Percentiles rank a stretch among this genome's conserved stretches.
phyloP scores from a whole-genome alignment of 2,329 filamentous ascomycete genomes.

The Stagonosporopsis rhizophila region DNA sequence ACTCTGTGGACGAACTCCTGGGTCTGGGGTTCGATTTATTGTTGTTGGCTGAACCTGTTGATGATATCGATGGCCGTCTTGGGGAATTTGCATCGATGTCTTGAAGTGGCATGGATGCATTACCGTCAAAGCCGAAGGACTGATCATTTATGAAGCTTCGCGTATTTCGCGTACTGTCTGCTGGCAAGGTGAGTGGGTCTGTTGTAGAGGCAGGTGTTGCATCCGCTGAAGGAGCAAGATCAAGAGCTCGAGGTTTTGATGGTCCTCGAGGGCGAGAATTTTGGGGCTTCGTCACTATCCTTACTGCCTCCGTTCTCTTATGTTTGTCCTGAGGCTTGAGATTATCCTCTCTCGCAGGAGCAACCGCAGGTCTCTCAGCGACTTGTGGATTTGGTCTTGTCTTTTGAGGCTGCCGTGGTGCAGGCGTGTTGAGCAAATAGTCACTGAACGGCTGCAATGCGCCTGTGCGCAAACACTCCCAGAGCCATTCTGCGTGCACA shows the following conservation, averaged over 20 bases:
- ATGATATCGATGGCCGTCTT: slow-evolving; percentile 41
- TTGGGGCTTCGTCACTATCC: slow-evolving; percentile 23
- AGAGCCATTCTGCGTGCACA: slow-evolving; percentile 84
- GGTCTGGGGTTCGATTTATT: slow-evolving; percentile 21
- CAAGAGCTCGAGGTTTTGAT: slow-evolving; percentile 32
- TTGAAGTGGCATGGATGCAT: slow-evolving; percentile 36
- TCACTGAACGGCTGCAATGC: slow-evolving; percentile 57
- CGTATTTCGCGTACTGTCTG: slow-evolving; percentile 17
- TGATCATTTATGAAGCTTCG: slow-evolving; percentile 22
- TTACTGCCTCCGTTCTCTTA: slow-evolving; percentile 29
- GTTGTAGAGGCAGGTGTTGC: slow-evolving; percentile 31
- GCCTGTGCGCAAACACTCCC: slow-evolving; percentile 72
- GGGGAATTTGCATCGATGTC: slow-evolving; percentile 42
- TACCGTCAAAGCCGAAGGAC: slow-evolving; percentile 29
- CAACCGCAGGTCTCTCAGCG: slow-evolving; percentile 27
- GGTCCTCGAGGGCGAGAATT: slow-evolving; percentile 11
- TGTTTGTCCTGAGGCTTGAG: slow-evolving; percentile 31
- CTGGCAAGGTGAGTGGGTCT: slow-evolving; percentile 22
- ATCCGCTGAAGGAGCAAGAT: slow-evolving; percentile 33
- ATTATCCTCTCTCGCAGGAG: slow-evolving; percentile 33
- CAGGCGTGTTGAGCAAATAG: slow-evolving; percentile 42
- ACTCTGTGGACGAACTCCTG: slow-evolving; percentile 32
- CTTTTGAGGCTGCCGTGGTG: slow-evolving; percentile 25
- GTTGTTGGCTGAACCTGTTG: slow-evolving; percentile 23
- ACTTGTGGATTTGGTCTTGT: slow-evolving; percentile 19